These are phyloP conservation scores for Stropharia rugosoannulata DNA, from an alignment of 768 basidiomycete genomes.

Conservation along the genomic window DNA sequence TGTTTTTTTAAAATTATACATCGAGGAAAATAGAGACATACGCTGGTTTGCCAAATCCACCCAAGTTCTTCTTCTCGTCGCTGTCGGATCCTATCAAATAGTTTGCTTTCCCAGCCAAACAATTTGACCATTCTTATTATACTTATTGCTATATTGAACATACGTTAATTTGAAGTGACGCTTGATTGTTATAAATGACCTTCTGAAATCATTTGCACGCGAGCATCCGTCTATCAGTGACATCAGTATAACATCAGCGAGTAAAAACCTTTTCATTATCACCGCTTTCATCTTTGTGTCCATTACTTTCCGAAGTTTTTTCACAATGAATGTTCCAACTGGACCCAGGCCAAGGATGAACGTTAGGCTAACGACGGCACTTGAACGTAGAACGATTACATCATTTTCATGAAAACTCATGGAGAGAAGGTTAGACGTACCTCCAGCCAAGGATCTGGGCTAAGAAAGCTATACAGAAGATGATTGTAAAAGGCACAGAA, in stretches of 20 bases:
- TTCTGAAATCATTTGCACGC: conserved; percentile 65
- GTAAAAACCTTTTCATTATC: neutral
- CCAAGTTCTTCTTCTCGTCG: neutral
- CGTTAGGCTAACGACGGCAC: conserved; percentile 57
- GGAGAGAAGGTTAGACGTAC: conserved; percentile 17
- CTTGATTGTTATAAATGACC: conserved; percentile 26
- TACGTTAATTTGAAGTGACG: neutral
- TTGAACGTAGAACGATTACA: conserved; percentile 12
- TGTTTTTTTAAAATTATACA: neutral
- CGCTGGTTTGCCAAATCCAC: neutral
- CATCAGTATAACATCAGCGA: neutral
- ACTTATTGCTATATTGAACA: neutral
- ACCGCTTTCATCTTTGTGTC: conserved; percentile 48
- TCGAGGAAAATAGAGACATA: neutral
- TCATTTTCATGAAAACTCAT: neutral
- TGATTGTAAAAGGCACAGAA: conserved; percentile 39
- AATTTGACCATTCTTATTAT: neutral
- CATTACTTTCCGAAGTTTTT: conserved; percentile 46
- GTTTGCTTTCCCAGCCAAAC: neutral
- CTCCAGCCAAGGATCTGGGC: conserved; percentile 47
- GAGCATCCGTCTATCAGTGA: conserved; percentile 40
- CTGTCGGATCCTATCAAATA: neutral
- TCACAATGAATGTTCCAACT: conserved; percentile 54
- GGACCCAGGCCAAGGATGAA: conserved; percentile 52
- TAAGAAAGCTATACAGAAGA: conserved; percentile 39